Conservation (phyloP, 192 early-diverging fungal genomes). For the Jimgerdemannia lactiflua region DNA sequence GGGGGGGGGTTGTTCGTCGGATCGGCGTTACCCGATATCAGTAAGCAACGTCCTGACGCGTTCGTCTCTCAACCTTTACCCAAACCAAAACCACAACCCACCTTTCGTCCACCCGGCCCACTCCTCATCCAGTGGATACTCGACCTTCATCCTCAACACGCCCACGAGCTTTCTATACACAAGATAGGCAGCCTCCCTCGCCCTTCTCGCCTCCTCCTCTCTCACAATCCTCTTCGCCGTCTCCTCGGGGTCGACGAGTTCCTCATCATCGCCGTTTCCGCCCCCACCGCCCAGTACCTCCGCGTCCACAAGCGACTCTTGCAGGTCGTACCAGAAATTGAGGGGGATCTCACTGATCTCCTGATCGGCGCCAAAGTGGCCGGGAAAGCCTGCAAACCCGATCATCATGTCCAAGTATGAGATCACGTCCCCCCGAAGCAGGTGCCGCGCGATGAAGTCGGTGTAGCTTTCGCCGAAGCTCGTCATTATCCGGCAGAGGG, state of each 20-base stretch:
- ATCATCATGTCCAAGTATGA: constrained; percentile 53
- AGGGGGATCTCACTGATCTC: constrained; percentile 67
- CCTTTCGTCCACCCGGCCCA: constrained; percentile 59
- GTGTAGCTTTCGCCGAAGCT: constrained; percentile 56
- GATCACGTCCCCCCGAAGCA: constrained; percentile 39
- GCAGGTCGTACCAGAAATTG: constrained; percentile 70
- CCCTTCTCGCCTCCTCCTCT: not conserved
- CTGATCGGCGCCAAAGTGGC: constrained; percentile 66
- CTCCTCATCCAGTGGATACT: constrained; percentile 47
- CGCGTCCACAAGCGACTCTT: constrained; percentile 63
- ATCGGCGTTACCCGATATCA: too few species aligned
- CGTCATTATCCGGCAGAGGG: constrained; percentile 46
- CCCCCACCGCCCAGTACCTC: constrained; percentile 11
- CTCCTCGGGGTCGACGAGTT: not conserved
- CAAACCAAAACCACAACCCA: constrained; percentile 6
- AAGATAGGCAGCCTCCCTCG: not conserved
- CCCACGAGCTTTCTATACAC: constrained; percentile 52
- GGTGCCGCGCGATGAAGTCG: constrained; percentile 44
- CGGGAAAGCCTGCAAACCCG: constrained; percentile 65
- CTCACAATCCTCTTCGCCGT: not conserved
- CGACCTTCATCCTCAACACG: constrained; percentile 53
- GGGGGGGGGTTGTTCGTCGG: too few species aligned
- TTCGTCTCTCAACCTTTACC: not conserved
- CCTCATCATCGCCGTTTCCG: constrained; percentile 18
- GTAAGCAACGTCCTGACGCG: too few species aligned